These are phyloP conservation scores for Aspergillus carbonarius DNA, from an alignment of 2,329 filamentous ascomycete species.

Conservation along the genomic window DNA sequence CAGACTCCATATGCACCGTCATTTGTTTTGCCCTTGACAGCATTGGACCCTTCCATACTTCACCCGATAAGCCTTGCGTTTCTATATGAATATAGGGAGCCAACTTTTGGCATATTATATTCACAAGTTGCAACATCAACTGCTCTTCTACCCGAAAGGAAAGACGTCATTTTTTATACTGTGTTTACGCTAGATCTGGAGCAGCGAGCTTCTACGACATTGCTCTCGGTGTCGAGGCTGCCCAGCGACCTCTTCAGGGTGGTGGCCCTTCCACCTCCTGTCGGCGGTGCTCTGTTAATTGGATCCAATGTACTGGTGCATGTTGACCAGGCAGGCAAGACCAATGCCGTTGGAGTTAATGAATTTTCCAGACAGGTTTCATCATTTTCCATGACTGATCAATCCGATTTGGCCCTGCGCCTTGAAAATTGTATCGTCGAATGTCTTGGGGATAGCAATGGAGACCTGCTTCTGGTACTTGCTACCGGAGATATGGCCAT, in stretches of 20 bases:
- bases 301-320: constrained; percentile 91
- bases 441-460: constrained; percentile 70
- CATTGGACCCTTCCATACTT: constrained; percentile 81
- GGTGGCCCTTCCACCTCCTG: constrained; percentile 76
- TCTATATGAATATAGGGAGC: constrained; percentile 93
- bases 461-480: constrained; percentile 81
- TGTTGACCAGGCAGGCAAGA: constrained; percentile 91
- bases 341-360: constrained; percentile 90
- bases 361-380: constrained; percentile 81
- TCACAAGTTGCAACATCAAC: constrained; percentile 71
- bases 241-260: constrained; percentile 86
- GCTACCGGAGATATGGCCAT: constrained; percentile 72
- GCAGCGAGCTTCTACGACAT: constrained; percentile 87
- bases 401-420: constrained; percentile 74
- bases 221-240: constrained; percentile 79
- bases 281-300: constrained; percentile 83
- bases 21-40: constrained; percentile 86
- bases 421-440: constrained; percentile 81
- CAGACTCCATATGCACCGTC: constrained; percentile 79
- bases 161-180: constrained; percentile 83
- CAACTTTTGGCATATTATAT: constrained; percentile 92
- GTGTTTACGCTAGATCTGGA: constrained; percentile 95
- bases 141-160: constrained; percentile 71
- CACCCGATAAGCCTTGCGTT: constrained; percentile 92
- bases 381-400: constrained; percentile 80